Conservation (phyloP, 169 alveolate species). For the Miamiensis avidus region DNA sequence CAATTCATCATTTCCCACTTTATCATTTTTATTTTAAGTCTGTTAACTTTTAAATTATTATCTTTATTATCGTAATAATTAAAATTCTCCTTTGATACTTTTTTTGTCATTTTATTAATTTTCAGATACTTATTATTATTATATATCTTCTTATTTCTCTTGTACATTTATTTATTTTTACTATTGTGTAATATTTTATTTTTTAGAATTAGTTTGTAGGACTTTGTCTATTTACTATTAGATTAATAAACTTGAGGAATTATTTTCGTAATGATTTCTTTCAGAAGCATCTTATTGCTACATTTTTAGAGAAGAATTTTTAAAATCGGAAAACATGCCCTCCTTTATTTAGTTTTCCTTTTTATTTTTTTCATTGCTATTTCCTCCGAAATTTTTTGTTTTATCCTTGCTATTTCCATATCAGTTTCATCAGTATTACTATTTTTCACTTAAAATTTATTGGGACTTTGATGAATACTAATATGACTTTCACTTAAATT, state of each 20-base stretch:
- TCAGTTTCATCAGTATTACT: not conserved
- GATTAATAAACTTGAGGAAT: too few relatives aligned
- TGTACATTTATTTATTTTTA: too few relatives aligned
- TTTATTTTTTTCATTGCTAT: not conserved
- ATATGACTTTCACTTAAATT: not conserved
- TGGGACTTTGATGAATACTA: not conserved
- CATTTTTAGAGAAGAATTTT: not conserved
- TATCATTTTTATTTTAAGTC: too few relatives aligned
- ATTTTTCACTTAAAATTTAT: too few relatives aligned
- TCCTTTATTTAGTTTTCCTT: not conserved
- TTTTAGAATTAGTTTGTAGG: too few relatives aligned
- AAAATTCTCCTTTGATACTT: too few relatives aligned
- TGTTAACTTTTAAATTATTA: not conserved
- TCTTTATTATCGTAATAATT: not conserved
- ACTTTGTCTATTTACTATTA: too few relatives aligned
- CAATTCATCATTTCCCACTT: too few relatives aligned
- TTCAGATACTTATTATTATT: too few relatives aligned
- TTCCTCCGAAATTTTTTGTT: not conserved
- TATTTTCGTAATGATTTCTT: not conserved
- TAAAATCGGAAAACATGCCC: not conserved
- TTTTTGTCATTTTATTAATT: too few relatives aligned
- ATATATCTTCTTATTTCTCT: too few relatives aligned
- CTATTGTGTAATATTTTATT: too few relatives aligned
- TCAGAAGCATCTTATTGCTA: not conserved
- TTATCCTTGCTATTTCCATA: not conserved